phyloP scores from a whole-genome alignment of 2,329 filamentous ascomycete species.

The Leptographium lundbergii region DNA sequence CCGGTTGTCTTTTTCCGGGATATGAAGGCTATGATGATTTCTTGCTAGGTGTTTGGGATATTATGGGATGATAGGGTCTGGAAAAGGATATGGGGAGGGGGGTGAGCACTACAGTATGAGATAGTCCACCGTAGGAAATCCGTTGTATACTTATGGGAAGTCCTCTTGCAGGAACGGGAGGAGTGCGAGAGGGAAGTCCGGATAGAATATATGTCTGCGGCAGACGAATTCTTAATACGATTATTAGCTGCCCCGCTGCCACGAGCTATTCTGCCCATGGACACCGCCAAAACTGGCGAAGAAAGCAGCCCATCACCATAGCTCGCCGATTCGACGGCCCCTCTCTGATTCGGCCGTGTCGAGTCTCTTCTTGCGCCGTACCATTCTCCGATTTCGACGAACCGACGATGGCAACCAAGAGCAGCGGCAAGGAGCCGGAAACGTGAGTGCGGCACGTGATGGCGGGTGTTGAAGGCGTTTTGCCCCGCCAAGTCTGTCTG shows the following conservation, averaged over 20 bases:
- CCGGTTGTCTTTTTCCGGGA: too few relatives aligned
- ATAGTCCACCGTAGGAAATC: not conserved
- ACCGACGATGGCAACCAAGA: constrained; percentile 5
- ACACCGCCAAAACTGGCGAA: constrained; percentile 6
- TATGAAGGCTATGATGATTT: not conserved
- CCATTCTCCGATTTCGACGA: not conserved
- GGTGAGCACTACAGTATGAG: not conserved
- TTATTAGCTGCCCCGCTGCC: not conserved
- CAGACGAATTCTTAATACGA: too few relatives aligned
- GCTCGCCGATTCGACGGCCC: not conserved
- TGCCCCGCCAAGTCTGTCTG: not conserved
- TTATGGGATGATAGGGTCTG: not conserved
- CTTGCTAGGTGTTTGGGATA: not conserved
- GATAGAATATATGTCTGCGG: too few relatives aligned
- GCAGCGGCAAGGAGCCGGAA: constrained; percentile 23
- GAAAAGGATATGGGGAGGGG: not conserved
- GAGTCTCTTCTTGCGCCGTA: not conserved
- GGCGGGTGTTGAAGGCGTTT: not conserved
- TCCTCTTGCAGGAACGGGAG: not conserved
- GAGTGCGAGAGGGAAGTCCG: too few relatives aligned
- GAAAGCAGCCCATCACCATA: not conserved
- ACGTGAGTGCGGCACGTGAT: constrained; percentile 17
- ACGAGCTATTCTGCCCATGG: constrained; percentile 2
- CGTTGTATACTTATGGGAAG: not conserved
- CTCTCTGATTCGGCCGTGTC: not conserved